A percentile compares a stretch with the other conserved stretches of the same genome.
Evolutionary conservation across 345 rosid species (phyloP).

Genomic region (Carallia brachiata): DNA sequence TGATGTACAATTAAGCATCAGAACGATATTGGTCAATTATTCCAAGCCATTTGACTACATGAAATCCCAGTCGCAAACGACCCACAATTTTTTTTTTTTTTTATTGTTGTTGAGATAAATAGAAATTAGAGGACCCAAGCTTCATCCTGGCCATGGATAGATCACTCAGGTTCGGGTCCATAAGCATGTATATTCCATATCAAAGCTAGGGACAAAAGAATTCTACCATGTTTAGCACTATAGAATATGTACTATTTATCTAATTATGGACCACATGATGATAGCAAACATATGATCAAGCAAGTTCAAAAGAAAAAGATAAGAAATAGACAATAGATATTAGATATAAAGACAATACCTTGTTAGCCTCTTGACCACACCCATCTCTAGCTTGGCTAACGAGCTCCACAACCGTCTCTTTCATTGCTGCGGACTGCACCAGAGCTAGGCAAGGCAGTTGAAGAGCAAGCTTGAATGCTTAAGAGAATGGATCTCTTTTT

Average conservation of each 20-base stretch:
- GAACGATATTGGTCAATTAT: background rate
- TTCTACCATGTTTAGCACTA: no score
- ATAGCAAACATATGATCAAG: background rate
- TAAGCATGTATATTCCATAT: no score
- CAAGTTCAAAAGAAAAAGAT: background rate
- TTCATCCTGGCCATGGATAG: no score
- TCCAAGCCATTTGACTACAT: background rate
- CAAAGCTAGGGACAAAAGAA: no score
- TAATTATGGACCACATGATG: background rate
- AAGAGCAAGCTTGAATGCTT: background rate
- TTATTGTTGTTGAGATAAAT: no score
- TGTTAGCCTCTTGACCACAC: slow-evolving; percentile 19
- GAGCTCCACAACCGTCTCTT: slow-evolving; percentile 33
- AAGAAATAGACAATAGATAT: no score
- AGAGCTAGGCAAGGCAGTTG: slow-evolving; percentile 16
- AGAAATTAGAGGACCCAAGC: no score
- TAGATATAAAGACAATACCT: slow-evolving; percentile 18
- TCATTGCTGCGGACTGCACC: slow-evolving; percentile 20
- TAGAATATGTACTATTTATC: no score
- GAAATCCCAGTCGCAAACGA: no score
- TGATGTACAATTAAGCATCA: slow-evolving; percentile 3
- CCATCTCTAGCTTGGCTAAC: slow-evolving; percentile 26
- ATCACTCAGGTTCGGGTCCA: no score
- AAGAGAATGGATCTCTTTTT: background rate
- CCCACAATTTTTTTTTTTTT: no score